Percentiles rank a stretch among this genome's conserved stretches.
These are phyloP conservation scores for Begonia masoniana DNA, from an alignment of 306 rosid genomes.

Conservation along the genomic window DNA sequence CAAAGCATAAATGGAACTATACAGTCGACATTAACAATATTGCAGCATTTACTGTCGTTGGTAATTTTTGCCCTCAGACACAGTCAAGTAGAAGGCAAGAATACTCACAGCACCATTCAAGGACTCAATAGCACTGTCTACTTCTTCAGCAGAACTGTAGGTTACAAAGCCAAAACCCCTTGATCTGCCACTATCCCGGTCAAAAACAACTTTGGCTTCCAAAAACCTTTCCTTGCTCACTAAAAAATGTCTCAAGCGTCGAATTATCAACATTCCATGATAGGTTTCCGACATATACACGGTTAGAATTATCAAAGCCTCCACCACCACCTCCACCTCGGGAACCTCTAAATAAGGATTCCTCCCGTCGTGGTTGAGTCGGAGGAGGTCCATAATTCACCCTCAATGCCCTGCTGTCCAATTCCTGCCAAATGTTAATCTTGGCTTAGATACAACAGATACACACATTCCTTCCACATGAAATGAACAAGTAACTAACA, in stretches of 20 bases:
- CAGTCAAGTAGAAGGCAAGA: conserved; percentile 1
- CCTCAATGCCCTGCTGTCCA: conserved; percentile 71
- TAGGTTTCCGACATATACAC: conserved; percentile 79
- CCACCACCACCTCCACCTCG: conserved; percentile 9
- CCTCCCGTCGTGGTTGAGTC: conserved; percentile 29
- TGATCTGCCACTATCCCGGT: conserved; percentile 90
- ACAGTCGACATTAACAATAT: background rate
- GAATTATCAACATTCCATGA: conserved; percentile 85
- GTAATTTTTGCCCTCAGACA: background rate
- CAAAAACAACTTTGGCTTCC: conserved; percentile 84
- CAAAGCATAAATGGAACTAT: no score
- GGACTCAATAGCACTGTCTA: conserved; percentile 55
- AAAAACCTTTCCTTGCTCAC: conserved; percentile 68
- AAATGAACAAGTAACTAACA: no score
- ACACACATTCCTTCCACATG: background rate
- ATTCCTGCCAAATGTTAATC: conserved; percentile 29
- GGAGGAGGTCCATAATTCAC: conserved; percentile 92
- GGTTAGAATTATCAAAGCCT: conserved; percentile 20
- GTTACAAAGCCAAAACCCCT: conserved; percentile 96
- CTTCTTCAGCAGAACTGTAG: conserved; percentile 47
- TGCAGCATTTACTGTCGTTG: background rate
- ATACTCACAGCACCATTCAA: conserved; percentile 76
- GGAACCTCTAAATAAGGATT: conserved; percentile 24
- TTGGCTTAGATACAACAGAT: background rate
- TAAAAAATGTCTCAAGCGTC: conserved; percentile 60